Conservation (phyloP, 768 basidiomycete species). For the Mrakia hoshinonis region DNA sequence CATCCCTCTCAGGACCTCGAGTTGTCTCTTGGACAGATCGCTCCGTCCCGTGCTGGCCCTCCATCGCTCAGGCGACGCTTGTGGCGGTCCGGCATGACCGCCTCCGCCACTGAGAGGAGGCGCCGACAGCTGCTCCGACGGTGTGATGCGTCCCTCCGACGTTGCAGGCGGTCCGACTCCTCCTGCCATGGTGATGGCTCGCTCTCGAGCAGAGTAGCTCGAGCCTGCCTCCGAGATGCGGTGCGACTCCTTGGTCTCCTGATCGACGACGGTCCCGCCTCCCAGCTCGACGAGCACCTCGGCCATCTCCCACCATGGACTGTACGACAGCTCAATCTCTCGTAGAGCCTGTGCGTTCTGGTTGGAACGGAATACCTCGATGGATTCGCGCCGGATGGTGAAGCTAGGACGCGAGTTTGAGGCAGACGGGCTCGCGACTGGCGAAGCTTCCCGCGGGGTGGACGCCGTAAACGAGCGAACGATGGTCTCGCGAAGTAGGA, state of each 20-base stretch:
- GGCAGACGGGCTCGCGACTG: not conserved
- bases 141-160: not conserved
- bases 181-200: constrained; percentile 18
- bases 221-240: constrained; percentile 6
- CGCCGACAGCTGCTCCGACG: not conserved
- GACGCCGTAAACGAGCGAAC: not conserved
- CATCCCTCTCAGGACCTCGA: constrained; percentile 24
- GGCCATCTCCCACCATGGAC: constrained; percentile 34
- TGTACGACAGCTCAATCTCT: constrained; percentile 30
- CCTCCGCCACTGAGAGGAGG: not conserved
- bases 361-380: not conserved
- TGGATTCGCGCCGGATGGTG: not conserved
- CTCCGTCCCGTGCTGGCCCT: constrained; percentile 14
- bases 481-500: constrained; percentile 13
- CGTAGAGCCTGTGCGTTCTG: constrained; percentile 13
- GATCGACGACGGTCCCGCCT: constrained; percentile 16
- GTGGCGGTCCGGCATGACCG: not conserved
- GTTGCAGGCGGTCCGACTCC: not conserved
- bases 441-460: not conserved
- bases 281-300: constrained; percentile 34
- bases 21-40: constrained; percentile 22
- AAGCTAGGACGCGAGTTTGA: not conserved
- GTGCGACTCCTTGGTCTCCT: not conserved
- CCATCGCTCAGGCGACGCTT: constrained; percentile 23
- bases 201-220: constrained; percentile 12